Base-by-base conservation (phyloP, 164 flowering plant species). In the Vitis cinerea region DNA sequence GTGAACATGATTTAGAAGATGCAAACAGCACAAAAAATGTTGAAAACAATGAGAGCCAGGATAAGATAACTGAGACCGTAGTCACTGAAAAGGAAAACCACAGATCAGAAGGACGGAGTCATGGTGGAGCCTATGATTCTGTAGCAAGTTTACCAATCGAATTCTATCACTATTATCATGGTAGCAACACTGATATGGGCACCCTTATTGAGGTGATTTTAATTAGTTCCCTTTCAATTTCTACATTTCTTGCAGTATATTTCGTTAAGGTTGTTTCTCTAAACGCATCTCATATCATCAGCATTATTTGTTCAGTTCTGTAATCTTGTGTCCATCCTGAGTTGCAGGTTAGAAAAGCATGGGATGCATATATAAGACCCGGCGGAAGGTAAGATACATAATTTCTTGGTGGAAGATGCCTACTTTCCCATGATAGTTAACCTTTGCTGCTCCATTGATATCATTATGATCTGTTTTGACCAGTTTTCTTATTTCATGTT, bases 311-410 rank as follows among this genome's bases (percentile, higher is more conserved):
- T 15, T 57, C 17, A 14, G 17, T 57, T 57, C 60, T 17, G 4
- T 57, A 19, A 15, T 13, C 60, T 9, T 72, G 8, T 47, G 65
- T 71, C 59, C n/a, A 9, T 65, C 44, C 17, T 54, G 66, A 10
- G 14, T 12, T 87, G 85, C 88, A 95, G 99, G 97, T 93, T 48
- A 74, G 99, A 79, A 86, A 95, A 82, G 77, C 82, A 23, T 95
- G 99, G 99, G 99, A 95, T 91, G 91, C 92, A 51, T 95, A 87
- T 76, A 75, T 90, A 74, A 83, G 97, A 80, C 92, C 92, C 9
- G 97, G 97, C 63, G 99, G 98, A 84, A 93, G 98, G 99, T 90
- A 67, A 75, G 29, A 52, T 62, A 52, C 15, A 53, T 54, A 30
- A 27, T 29, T 16, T 49, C 44, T 58, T 10, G 51, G 6, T 16